phyloP scores from a whole-genome alignment of 495 filamentous ascomycete species.

The Xylaria palmicola region DNA sequence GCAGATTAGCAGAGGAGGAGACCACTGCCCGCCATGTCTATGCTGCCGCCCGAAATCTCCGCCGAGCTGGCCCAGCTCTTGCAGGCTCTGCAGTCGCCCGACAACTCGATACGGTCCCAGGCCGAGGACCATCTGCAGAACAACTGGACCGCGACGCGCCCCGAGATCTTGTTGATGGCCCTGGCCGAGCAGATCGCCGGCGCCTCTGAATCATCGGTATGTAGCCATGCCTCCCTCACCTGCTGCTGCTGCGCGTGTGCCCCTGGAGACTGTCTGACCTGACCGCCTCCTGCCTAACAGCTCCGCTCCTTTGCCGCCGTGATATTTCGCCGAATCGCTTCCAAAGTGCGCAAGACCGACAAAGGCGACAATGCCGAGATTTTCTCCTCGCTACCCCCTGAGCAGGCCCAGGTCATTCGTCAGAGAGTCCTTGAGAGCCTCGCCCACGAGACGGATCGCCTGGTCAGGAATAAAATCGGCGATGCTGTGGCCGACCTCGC shows the following conservation, averaged over 20 bases:
- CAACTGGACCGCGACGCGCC: slow-evolving; percentile 78
- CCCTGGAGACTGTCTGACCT: not conserved
- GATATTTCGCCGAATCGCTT: slow-evolving; percentile 89
- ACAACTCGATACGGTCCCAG: slow-evolving; percentile 79
- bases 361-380: slow-evolving; percentile 73
- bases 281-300: slow-evolving; percentile 12
- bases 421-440: slow-evolving; percentile 77
- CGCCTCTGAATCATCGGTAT: slow-evolving; percentile 66
- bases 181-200: slow-evolving; percentile 86
- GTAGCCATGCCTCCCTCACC: slow-evolving; percentile 31
- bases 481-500: slow-evolving; percentile 95
- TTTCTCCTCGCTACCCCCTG: slow-evolving; percentile 69
- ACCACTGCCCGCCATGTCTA: slow-evolving; percentile 61
- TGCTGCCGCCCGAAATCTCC: slow-evolving; percentile 78
- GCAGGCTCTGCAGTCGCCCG: slow-evolving; percentile 79
- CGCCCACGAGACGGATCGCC: slow-evolving; percentile 62
- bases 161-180: slow-evolving; percentile 88
- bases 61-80: slow-evolving; percentile 81
- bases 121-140: slow-evolving; percentile 87
- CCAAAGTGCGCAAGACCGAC: slow-evolving; percentile 75
- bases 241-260: no score
- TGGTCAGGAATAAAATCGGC: slow-evolving; percentile 89
- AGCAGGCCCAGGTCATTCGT: slow-evolving; percentile 75
- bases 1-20: not conserved
- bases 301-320: slow-evolving; percentile 84